Conservation (phyloP, 345 rosid genomes). For the Eucalyptus polyanthemos region DNA sequence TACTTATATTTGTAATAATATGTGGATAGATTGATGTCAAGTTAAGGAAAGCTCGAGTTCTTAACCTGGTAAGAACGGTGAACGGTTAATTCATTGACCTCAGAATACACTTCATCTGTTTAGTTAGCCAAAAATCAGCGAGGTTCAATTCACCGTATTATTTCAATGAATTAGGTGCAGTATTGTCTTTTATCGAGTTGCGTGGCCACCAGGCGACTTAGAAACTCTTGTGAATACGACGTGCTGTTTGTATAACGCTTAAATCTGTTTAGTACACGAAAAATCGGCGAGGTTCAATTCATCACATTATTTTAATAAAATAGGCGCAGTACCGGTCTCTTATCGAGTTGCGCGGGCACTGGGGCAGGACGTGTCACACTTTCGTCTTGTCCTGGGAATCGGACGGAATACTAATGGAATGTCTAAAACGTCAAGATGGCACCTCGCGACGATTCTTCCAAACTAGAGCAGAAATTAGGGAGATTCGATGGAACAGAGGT, state of each 20-base stretch:
- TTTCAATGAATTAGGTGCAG: not conserved
- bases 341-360: not conserved
- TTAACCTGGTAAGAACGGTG: not conserved
- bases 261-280: too few species aligned
- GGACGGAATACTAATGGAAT: not conserved
- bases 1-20: not conserved
- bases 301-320: too few species aligned
- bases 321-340: too few species aligned
- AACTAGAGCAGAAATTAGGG: not conserved
- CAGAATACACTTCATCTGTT: not conserved
- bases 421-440: not conserved
- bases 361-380: not conserved
- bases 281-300: too few species aligned
- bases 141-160: not conserved
- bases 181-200: not conserved
- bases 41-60: not conserved
- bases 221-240: too few species aligned
- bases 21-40: not conserved
- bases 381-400: not conserved
- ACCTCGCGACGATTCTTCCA: not conserved
- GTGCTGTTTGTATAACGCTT: too few species aligned
- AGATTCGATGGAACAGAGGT: not conserved
- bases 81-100: not conserved
- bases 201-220: too few species aligned
- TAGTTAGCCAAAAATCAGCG: not conserved